Base-by-base conservation (phyloP, 2,329 filamentous ascomycete genomes). In the Cyanodermella asteris region DNA sequence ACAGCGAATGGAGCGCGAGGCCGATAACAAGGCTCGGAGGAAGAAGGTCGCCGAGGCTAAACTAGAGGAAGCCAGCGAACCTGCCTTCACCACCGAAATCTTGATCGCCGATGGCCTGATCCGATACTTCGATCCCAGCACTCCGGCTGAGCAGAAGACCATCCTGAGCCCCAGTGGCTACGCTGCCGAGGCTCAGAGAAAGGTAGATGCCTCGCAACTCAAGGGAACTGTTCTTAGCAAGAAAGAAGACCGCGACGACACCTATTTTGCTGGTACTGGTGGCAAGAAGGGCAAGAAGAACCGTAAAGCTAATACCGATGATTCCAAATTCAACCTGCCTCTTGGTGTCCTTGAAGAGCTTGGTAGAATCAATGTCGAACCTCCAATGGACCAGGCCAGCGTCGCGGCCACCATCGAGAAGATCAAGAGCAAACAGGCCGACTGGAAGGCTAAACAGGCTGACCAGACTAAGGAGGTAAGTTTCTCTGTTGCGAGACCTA, bases 301-400 rank as follows among this genome's bases (percentile, higher is more conserved):
- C 36, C 76, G 73, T 57, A 90, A 80, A 56, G 63, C 64, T 42
- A 55, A 42, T 27, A 38, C 46, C 33, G 48, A 51, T 28, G 45
- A 46, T 21, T 55, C 55, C 27, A 73, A 72, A 44, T 91, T 80
- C 65, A 91, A 72, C 55, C 69, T 87, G 45, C 84, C 77, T 38
- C 74, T 87, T 25, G 78, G 81, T 30, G 72, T 94, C 37, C 80
- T 97, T 24, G 81, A 93, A 51, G 77, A 91, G 50, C 75, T 91
- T 36, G 59, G 67, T 37, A 74, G 75, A 50, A 64, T 94, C 45
- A 72, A 72, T 39, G 68, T 94, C 37, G 73, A 91, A 31, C 76
- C 84, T 26, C 87, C 87, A 16, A 80, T 84, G 63, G 76, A 69
- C 50, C 68, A 80, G 42, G 62, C 70, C 28, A 84, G 91, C 40